Evolutionary conservation across 306 rosid genomes (phyloP).

Genomic region (Pachyrhizus erosus): DNA sequence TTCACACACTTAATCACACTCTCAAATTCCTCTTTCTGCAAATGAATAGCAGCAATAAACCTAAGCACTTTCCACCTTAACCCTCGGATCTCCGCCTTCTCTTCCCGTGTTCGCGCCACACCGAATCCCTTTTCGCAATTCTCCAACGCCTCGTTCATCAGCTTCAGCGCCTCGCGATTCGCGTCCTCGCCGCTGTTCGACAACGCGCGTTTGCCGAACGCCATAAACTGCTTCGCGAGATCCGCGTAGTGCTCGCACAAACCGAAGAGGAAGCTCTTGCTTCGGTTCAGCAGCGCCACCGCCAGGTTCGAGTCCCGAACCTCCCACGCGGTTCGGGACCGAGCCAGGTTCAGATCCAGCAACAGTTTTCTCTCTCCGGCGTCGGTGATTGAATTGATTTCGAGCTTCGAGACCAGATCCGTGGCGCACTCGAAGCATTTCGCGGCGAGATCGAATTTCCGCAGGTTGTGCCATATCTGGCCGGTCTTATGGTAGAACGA

Average conservation of each 20-base stretch:
- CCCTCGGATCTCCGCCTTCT: conserved; percentile 57
- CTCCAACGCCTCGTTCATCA: conserved; percentile 90
- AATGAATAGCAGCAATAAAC: conserved; percentile 83
- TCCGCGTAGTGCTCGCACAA: conserved; percentile 59
- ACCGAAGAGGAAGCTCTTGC: conserved; percentile 71
- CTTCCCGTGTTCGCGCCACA: conserved; percentile 60
- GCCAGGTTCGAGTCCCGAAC: conserved; percentile 71
- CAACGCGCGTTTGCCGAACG: conserved; percentile 65
- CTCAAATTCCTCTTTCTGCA: conserved; percentile 82
- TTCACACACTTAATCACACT: conserved; percentile 88
- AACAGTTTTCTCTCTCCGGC: conserved; percentile 62
- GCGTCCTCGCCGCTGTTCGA: conserved; percentile 46
- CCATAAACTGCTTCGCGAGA: conserved; percentile 69
- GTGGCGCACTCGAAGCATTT: conserved; percentile 88
- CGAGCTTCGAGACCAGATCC: conserved; percentile 66
- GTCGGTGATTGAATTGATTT: conserved; percentile 44
- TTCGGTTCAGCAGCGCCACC: conserved; percentile 71
- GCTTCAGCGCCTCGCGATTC: conserved; percentile 67
- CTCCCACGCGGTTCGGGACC: conserved; percentile 90
- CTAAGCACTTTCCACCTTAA: conserved; percentile 73
- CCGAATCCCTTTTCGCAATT: conserved; percentile 72
- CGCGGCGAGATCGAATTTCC: conserved; percentile 80
- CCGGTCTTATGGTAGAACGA: conserved; percentile 87
- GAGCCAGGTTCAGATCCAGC: conserved; percentile 75
- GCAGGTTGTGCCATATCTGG: conserved; percentile 68